Conservation (phyloP, 257 asterid species). For the Osmanthus fragrans region DNA sequence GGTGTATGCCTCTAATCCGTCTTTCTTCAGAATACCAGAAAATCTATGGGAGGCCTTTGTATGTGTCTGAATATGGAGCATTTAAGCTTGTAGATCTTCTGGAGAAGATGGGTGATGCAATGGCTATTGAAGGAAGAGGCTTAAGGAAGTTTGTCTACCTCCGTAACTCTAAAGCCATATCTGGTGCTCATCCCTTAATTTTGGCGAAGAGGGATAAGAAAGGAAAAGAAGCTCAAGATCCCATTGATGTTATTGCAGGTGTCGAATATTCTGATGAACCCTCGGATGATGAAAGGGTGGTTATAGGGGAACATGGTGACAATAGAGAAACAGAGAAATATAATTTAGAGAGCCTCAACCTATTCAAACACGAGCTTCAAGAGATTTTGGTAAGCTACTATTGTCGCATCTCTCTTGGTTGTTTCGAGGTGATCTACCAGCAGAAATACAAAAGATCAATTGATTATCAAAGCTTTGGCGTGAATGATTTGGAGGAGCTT, state of each 20-base stretch:
- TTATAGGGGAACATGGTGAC: slow-evolving; percentile 29
- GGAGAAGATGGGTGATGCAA: slow-evolving; percentile 66
- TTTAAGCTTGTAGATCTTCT: slow-evolving; percentile 70
- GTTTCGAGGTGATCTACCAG: slow-evolving; percentile 69
- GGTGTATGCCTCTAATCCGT: slow-evolving; percentile 61
- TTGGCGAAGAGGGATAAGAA: slow-evolving; percentile 48
- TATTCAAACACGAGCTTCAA: slow-evolving; percentile 77
- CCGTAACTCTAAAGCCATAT: slow-evolving; percentile 37
- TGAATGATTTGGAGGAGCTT: slow-evolving; percentile 66
- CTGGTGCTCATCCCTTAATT: slow-evolving; percentile 33
- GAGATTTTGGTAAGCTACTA: slow-evolving; percentile 91
- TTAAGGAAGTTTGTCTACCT: slow-evolving; percentile 56
- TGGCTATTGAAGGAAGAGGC: slow-evolving; percentile 61
- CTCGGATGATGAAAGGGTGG: slow-evolving; percentile 61
- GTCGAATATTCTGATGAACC: slow-evolving; percentile 66
- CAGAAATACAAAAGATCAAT: slow-evolving; percentile 80
- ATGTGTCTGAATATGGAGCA: slow-evolving; percentile 71
- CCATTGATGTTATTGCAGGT: slow-evolving; percentile 29
- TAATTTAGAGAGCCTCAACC: slow-evolving; percentile 40
- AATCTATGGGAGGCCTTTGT: slow-evolving; percentile 74
- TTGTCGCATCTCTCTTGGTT: slow-evolving; percentile 58
- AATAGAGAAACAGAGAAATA: slow-evolving; percentile 24
- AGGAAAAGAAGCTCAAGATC: slow-evolving; percentile 50
- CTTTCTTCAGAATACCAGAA: slow-evolving; percentile 75
- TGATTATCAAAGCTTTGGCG: slow-evolving; percentile 67